These are phyloP conservation scores for Phytophthora pistaciae DNA, from an alignment of 352 stramenopile genomes.

Conservation along the genomic window DNA sequence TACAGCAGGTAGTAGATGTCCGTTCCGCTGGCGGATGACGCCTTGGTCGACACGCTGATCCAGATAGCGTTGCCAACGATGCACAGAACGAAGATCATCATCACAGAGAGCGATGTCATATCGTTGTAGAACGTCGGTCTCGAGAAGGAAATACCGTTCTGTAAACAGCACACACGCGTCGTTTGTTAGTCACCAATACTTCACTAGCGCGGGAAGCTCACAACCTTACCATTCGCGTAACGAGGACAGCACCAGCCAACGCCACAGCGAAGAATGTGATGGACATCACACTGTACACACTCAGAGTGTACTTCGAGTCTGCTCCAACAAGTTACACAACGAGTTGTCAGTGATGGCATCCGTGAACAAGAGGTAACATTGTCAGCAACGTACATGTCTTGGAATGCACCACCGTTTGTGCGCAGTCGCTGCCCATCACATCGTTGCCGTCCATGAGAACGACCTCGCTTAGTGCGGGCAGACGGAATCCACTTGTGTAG, in stretches of 20 bases:
- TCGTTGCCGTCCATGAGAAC: slow-evolving; percentile 61
- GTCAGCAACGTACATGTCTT: slow-evolving; percentile 62
- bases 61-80: slow-evolving; percentile 86
- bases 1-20: slow-evolving; percentile 83
- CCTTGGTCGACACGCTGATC: slow-evolving; percentile 76
- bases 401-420: slow-evolving; percentile 69
- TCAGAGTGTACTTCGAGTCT: slow-evolving; percentile 75
- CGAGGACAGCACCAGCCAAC: slow-evolving; percentile 76
- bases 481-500: slow-evolving; percentile 35
- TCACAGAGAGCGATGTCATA: slow-evolving; percentile 81
- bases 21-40: slow-evolving; percentile 47
- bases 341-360: slow-evolving; percentile 15
- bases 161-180: background rate
- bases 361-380: background rate
- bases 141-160: slow-evolving; percentile 88
- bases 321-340: slow-evolving; percentile 9
- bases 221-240: slow-evolving; percentile 79
- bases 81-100: slow-evolving; percentile 75
- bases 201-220: background rate
- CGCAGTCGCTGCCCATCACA: slow-evolving; percentile 72
- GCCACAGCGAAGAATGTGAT: slow-evolving; percentile 85
- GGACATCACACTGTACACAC: slow-evolving; percentile 90
- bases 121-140: slow-evolving; percentile 85
- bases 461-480: slow-evolving; percentile 70
- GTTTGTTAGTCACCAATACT: slow-evolving; percentile 5